phyloP scores from a whole-genome alignment of 2,329 filamentous ascomycete species.

The Penicillium sp. region DNA sequence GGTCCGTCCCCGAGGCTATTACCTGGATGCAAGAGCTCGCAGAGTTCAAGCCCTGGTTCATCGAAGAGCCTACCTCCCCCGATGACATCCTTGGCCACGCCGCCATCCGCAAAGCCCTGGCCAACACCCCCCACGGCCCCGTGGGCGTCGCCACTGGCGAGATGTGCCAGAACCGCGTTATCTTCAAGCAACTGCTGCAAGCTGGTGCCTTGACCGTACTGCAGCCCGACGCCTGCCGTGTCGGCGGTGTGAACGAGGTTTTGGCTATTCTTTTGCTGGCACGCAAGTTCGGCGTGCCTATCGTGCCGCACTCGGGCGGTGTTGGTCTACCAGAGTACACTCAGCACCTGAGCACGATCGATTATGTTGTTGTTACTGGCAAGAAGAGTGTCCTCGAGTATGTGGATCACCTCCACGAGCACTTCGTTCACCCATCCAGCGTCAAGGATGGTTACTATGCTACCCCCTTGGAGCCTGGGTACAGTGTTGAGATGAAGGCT shows the following conservation, averaged over 20 bases:
- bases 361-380: slow-evolving; percentile 83
- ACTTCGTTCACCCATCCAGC: slow-evolving; percentile 78
- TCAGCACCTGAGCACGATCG: slow-evolving; percentile 86
- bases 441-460: slow-evolving; percentile 86
- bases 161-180: slow-evolving; percentile 92
- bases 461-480: slow-evolving; percentile 78
- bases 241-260: slow-evolving; percentile 89
- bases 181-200: slow-evolving; percentile 88
- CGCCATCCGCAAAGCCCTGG: slow-evolving; percentile 76
- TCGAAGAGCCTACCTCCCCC: slow-evolving; percentile 88
- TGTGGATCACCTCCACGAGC: slow-evolving; percentile 90
- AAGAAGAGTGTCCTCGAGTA: slow-evolving; percentile 84
- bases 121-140: slow-evolving; percentile 51
- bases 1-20: slow-evolving; percentile 87
- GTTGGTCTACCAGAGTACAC: slow-evolving; percentile 93
- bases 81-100: slow-evolving; percentile 89
- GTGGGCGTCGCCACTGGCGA: slow-evolving; percentile 89
- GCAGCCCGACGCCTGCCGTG: slow-evolving; percentile 85
- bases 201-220: slow-evolving; percentile 80
- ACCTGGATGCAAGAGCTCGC: slow-evolving; percentile 79
- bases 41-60: slow-evolving; percentile 83
- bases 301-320: slow-evolving; percentile 86
- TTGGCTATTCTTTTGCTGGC: slow-evolving; percentile 87
- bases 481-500: slow-evolving; percentile 90
- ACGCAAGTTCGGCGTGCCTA: slow-evolving; percentile 65